Percentiles rank a stretch among this genome's conserved stretches.
phyloP scores from a whole-genome alignment of 352 stramenopile species.

The Phytophthora multivora region DNA sequence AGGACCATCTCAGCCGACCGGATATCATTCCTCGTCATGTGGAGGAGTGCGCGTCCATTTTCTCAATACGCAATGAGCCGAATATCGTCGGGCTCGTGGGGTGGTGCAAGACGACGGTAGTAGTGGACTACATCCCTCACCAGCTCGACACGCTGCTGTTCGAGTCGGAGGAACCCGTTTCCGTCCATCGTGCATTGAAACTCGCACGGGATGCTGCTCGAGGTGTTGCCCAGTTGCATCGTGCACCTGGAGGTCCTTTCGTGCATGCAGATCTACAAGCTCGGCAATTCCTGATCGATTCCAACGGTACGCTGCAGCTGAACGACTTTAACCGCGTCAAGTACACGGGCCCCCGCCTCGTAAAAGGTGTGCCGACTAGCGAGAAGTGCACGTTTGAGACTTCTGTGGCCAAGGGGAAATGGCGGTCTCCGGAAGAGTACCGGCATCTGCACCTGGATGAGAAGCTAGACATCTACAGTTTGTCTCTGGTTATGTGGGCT shows the following conservation, averaged over 20 bases:
- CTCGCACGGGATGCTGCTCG: conserved; percentile 58
- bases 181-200: conserved; percentile 52
- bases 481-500: conserved; percentile 73
- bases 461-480: conserved; percentile 72
- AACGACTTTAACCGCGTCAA: conserved; percentile 89
- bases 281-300: conserved; percentile 80
- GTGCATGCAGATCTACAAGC: conserved; percentile 83
- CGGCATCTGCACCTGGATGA: conserved; percentile 46
- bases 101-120: conserved; percentile 78
- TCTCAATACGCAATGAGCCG: conserved; percentile 64
- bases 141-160: conserved; percentile 71
- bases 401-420: conserved; percentile 77
- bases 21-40: conserved; percentile 79
- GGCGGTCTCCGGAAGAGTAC: conserved; percentile 81
- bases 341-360: conserved; percentile 53
- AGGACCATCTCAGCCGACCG: conserved; percentile 50
- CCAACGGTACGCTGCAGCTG: conserved; percentile 54
- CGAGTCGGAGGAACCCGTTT: conserved; percentile 43
- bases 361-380: conserved; percentile 36
- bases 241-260: conserved; percentile 63
- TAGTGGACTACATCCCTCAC: conserved; percentile 74
- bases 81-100: conserved; percentile 77
- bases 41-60: conserved; percentile 72
- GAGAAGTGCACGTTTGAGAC: conserved; percentile 70
- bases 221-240: conserved; percentile 72